A percentile compares a stretch with the other conserved stretches of the same genome.
These are phyloP conservation scores for Neopestalotiopsis sp. DNA, from an alignment of 2,329 filamentous ascomycete genomes.

Conservation along the genomic window DNA sequence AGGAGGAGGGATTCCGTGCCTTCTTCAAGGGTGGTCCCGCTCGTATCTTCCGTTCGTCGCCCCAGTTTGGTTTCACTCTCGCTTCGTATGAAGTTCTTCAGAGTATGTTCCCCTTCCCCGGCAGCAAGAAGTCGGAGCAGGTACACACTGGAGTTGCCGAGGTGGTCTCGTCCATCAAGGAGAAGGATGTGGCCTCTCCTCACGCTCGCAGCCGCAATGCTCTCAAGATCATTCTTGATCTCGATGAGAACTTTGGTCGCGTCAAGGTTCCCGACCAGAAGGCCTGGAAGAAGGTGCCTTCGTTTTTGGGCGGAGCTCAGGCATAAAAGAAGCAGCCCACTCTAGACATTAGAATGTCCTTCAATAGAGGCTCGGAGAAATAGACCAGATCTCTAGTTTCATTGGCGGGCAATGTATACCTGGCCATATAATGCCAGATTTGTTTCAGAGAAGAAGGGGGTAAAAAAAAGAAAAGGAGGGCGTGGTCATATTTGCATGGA, in stretches of 20 bases:
- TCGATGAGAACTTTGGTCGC: slow-evolving; percentile 91
- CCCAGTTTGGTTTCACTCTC: slow-evolving; percentile 97
- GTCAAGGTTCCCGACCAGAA: slow-evolving; percentile 63
- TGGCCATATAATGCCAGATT: neutral
- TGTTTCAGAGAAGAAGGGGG: neutral
- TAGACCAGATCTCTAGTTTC: neutral
- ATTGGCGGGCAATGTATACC: neutral
- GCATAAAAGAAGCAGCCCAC: neutral
- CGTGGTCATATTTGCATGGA: slow-evolving; percentile 12
- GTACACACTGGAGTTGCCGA: slow-evolving; percentile 66
- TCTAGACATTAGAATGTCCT: neutral
- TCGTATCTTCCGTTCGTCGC: slow-evolving; percentile 91
- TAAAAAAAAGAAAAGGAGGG: neutral
- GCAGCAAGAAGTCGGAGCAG: slow-evolving; percentile 56
- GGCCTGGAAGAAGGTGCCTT: slow-evolving; percentile 59
- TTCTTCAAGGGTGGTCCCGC: slow-evolving; percentile 99
- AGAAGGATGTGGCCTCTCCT: slow-evolving; percentile 61
- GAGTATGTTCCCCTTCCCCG: slow-evolving; percentile 79
- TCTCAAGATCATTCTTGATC: slow-evolving; percentile 91
- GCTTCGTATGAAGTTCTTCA: slow-evolving; percentile 94
- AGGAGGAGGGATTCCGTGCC: slow-evolving; percentile 91
- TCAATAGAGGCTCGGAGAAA: neutral
- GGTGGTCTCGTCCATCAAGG: slow-evolving; percentile 66
- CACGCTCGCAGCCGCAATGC: slow-evolving; percentile 79
- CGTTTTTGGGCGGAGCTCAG: slow-evolving; percentile 48